Conservation (phyloP, 2,329 filamentous ascomycete genomes). For the Hawksworthiomyces lignivorus region DNA sequence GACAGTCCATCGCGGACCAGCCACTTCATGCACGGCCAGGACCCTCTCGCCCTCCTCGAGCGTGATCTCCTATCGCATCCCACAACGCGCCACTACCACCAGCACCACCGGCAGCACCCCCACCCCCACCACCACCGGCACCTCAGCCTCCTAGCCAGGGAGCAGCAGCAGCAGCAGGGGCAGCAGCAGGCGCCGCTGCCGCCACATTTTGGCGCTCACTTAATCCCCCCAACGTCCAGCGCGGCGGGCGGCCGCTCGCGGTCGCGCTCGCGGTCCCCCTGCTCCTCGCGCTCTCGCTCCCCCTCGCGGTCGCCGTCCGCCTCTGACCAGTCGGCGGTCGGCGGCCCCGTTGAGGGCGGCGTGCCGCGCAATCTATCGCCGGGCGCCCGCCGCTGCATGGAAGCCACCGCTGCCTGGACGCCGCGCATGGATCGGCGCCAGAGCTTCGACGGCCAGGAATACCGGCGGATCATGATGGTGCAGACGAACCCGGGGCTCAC, state of each 20-base stretch:
- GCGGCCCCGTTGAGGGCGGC: no score
- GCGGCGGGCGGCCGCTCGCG: no score
- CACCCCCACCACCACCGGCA: not conserved
- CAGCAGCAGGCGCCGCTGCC: no score
- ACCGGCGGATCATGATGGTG: slow-evolving; percentile 36
- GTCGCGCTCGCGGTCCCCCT: no score
- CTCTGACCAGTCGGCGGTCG: no score
- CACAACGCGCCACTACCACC: not conserved
- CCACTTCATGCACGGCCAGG: no score
- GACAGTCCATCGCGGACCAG: no score
- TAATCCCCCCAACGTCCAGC: no score
- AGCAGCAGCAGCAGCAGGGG: no score
- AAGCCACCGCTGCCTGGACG: slow-evolving; percentile 35
- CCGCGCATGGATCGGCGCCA: slow-evolving; percentile 38
- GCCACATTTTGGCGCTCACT: no score
- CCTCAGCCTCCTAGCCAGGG: no score
- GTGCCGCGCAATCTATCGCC: no score
- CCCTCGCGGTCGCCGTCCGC: slow-evolving; percentile 6
- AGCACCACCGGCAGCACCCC: not conserved
- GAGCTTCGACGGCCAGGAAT: slow-evolving; percentile 47
- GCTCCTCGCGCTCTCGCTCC: not conserved
- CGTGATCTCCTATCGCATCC: slow-evolving; percentile 5
- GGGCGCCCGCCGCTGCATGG: slow-evolving; percentile 25
- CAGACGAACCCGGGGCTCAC: slow-evolving; percentile 1
- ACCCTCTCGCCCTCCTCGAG: slow-evolving; percentile 6